Conservation (phyloP, 805 yeast species). For the Pichia sporocuriosa region DNA sequence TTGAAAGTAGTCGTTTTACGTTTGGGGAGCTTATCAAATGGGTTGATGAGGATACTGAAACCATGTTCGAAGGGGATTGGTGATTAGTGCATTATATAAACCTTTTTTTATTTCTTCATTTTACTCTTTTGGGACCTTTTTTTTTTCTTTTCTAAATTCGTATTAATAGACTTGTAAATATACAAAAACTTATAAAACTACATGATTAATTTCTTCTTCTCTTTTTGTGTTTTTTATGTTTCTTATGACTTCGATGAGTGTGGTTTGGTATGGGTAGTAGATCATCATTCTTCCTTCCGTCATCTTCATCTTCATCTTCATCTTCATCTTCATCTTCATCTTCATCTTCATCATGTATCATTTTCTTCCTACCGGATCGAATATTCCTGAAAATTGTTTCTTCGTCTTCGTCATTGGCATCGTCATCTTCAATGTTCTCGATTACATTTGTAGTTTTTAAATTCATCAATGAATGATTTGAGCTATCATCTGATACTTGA, state of each 20-base stretch:
- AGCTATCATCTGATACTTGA: background rate
- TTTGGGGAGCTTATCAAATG: conserved; percentile 14
- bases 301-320: conserved; percentile 1
- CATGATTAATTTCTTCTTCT: background rate
- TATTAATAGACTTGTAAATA: conserved; percentile 1
- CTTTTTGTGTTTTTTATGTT: background rate
- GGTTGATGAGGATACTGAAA: conserved; percentile 16
- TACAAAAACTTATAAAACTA: background rate
- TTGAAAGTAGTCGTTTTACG: conserved; percentile 9
- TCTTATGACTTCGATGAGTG: background rate
- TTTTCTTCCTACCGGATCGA: background rate
- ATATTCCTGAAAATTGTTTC: background rate
- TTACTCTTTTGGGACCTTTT: no score
- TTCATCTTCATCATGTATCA: conserved; percentile 1
- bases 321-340: conserved; percentile 5
- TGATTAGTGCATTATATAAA: no score
- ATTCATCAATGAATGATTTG: background rate
- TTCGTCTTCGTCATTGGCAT: conserved; percentile 4
- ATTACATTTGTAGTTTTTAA: background rate
- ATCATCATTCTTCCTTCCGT: background rate
- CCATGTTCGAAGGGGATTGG: conserved; percentile 9
- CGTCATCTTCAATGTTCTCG: conserved; percentile 1
- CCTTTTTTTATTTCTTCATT: no score
- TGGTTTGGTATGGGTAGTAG: background rate
- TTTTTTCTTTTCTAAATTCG: background rate